Conservation (phyloP, 2,329 filamentous ascomycete species). For the Arthrobotrys entomopaga region DNA sequence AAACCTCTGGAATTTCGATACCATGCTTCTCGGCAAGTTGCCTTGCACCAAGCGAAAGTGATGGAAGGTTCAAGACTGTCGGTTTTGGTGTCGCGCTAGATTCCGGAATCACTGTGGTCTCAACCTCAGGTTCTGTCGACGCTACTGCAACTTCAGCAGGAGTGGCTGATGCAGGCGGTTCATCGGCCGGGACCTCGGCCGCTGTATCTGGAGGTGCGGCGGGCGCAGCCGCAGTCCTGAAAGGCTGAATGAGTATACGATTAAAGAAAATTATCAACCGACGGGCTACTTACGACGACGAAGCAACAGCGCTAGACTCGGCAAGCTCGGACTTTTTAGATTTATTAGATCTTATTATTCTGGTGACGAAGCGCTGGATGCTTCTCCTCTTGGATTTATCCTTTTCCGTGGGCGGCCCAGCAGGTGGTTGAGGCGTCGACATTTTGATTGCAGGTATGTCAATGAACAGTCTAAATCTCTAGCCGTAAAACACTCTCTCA, state of each 20-base stretch:
- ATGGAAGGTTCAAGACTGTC: constrained; percentile 56
- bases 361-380: constrained; percentile 43
- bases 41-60: constrained; percentile 59
- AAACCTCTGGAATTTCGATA: constrained; percentile 61
- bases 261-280: not conserved
- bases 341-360: constrained; percentile 28
- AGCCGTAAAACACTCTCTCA: too few species aligned
- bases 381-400: constrained; percentile 41
- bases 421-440: constrained; percentile 43
- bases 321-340: constrained; percentile 13
- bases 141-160: constrained; percentile 6
- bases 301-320: constrained; percentile 9
- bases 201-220: not conserved
- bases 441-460: constrained; percentile 9
- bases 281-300: constrained; percentile 15
- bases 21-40: constrained; percentile 62
- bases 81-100: constrained; percentile 35
- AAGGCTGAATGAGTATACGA: not conserved
- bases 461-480: too few species aligned
- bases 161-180: constrained; percentile 12
- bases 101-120: constrained; percentile 47
- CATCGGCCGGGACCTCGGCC: not conserved
- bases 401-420: constrained; percentile 17
- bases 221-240: not conserved
- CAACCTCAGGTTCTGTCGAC: constrained; percentile 35